Evolutionary conservation across 106 monocot species (phyloP), one percentile per base, ranked within the genome.

Genomic region (Dendrobium nobile): DNA sequence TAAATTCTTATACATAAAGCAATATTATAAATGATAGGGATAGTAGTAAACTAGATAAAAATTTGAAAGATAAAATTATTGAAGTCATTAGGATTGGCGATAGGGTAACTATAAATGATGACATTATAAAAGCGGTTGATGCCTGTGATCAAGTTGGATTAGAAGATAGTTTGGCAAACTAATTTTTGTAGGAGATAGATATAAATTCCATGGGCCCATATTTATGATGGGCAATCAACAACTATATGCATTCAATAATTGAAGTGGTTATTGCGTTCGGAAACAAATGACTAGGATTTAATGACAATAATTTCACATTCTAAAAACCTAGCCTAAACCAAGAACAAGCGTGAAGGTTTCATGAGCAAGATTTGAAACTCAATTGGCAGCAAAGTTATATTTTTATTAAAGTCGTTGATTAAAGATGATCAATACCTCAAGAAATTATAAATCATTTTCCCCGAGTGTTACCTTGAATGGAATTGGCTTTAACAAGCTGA

Each of bases 401-500:
- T 61, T 61, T 61, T 61, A 11, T 61, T 61, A 11, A 70, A 70
- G 37, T 11, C 8, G 2, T 37, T 28, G 1, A 33, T 9, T 13
- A 70, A 37, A 33, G 33, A 70, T 70, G 33, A 16, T 1, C 7
- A 37, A n/a, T 24, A 37, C 20, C 70, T 33, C 37, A 70, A 4
- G 15, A 33, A 64, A 10, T 22, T 64, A 1, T 64, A 64, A 64
- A 22, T 64, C 64, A 64, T 22, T 64, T 58, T 24, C 24, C 26
- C 9, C 26, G 24, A 44, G 74, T 19, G 44, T 82, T 85, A 77
- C 97, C 97, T 91, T 98, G 97, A 54, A 98, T 98, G 31, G 97
- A 98, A 83, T 98, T 94, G 45, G 97, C 97, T 83, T 98, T 98
- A 59, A 98, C 97, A 37, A 98, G 90, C 82, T 98, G 97, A 17